Evolutionary conservation across 2,329 filamentous ascomycete species (phyloP).

Genomic region (Aspergillus ruber): DNA sequence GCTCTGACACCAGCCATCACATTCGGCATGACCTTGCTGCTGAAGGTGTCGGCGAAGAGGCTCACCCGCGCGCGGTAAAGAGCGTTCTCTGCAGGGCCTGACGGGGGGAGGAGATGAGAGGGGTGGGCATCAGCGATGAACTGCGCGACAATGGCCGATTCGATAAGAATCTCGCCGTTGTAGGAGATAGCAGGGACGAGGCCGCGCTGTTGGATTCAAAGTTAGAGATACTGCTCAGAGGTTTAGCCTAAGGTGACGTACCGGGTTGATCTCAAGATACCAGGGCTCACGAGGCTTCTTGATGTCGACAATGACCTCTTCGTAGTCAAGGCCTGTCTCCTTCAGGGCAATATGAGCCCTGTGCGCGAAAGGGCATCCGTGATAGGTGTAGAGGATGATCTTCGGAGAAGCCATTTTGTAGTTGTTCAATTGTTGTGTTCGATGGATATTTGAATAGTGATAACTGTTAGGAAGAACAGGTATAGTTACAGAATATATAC

Average conservation of each 20-base stretch:
- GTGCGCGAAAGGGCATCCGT: slow-evolving; percentile 65
- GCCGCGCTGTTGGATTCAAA: slow-evolving; percentile 47
- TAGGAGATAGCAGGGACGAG: slow-evolving; percentile 66
- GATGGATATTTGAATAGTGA: slow-evolving; percentile 1
- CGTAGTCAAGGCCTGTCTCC: slow-evolving; percentile 60
- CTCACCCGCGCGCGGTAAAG: slow-evolving; percentile 59
- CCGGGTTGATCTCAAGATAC: slow-evolving; percentile 71
- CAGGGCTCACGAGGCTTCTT: slow-evolving; percentile 60
- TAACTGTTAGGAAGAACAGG: background rate
- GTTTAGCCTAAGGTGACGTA: slow-evolving; percentile 19
- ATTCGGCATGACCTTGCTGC: slow-evolving; percentile 51
- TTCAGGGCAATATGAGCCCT: slow-evolving; percentile 66
- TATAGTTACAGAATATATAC: background rate
- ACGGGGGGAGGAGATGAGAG: slow-evolving; percentile 56
- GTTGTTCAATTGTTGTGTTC: background rate
- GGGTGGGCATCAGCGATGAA: slow-evolving; percentile 67
- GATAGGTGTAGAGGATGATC: slow-evolving; percentile 66
- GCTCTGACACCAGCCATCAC: slow-evolving; percentile 45
- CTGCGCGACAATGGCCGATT: slow-evolving; percentile 66
- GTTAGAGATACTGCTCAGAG: background rate
- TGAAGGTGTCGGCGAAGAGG: slow-evolving; percentile 68
- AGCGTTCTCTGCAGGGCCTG: slow-evolving; percentile 48
- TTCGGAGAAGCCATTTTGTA: slow-evolving; percentile 34
- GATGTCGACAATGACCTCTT: slow-evolving; percentile 69
- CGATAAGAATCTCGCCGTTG: slow-evolving; percentile 63